These are phyloP conservation scores for Orbilia brochopaga DNA, from an alignment of 2,329 filamentous ascomycete species.

Conservation along the genomic window DNA sequence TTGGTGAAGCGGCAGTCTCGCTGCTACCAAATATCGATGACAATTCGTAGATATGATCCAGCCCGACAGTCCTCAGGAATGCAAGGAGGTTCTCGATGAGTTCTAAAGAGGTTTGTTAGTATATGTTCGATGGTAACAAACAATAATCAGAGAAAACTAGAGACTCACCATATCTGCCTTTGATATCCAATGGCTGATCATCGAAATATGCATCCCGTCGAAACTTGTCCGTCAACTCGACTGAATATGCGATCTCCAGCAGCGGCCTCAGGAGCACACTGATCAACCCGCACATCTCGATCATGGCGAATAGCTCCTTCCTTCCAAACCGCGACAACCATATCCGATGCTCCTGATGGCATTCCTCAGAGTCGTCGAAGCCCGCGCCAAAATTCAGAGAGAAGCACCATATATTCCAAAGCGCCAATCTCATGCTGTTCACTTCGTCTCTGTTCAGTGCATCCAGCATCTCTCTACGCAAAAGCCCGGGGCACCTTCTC, in stretches of 20 bases:
- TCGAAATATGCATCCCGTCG: constrained; percentile 47
- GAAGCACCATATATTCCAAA: constrained; percentile 50
- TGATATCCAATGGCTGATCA: constrained; percentile 45
- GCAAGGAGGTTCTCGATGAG: constrained; percentile 46
- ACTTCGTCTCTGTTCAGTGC: constrained; percentile 37
- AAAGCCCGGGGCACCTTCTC: constrained; percentile 33
- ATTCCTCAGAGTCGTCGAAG: constrained; percentile 30
- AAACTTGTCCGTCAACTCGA: constrained; percentile 47
- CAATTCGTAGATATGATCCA: constrained; percentile 45
- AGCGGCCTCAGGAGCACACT: constrained; percentile 42
- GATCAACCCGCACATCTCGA: constrained; percentile 45
- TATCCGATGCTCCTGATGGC: constrained; percentile 23
- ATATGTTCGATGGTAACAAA: neutral
- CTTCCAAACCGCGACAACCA: constrained; percentile 40
- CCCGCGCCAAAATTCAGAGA: constrained; percentile 33
- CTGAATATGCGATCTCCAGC: constrained; percentile 44
- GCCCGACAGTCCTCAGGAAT: constrained; percentile 39
- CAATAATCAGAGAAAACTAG: neutral
- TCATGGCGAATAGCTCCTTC: constrained; percentile 43
- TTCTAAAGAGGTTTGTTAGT: constrained; percentile 17
- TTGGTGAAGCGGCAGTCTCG: constrained; percentile 33
- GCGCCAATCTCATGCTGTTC: constrained; percentile 41
- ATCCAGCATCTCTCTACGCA: constrained; percentile 43
- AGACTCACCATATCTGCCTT: constrained; percentile 45
- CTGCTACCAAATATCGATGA: constrained; percentile 48